phyloP scores from a whole-genome alignment of 2,329 filamentous ascomycete species.

The Ceratocystis smalleyi region DNA sequence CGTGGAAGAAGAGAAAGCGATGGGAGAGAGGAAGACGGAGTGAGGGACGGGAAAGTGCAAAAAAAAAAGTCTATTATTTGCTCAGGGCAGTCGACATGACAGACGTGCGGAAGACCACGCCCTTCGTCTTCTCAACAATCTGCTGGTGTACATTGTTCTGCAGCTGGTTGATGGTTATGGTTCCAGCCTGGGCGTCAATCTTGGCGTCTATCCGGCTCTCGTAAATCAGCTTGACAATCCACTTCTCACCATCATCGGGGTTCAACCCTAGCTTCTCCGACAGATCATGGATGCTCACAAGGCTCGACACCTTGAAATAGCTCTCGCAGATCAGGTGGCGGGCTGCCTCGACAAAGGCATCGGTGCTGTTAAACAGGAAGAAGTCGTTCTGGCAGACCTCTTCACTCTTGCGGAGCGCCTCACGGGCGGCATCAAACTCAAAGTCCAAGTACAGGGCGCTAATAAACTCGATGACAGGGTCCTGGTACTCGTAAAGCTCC shows the following conservation, averaged over 20 bases:
- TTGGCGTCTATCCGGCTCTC: conserved; percentile 96
- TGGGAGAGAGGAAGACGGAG: background rate
- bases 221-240: conserved; percentile 98
- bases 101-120: conserved; percentile 95
- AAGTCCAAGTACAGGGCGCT: conserved; percentile 81
- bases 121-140: conserved; percentile 98
- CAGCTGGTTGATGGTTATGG: conserved; percentile 98
- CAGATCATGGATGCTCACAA: conserved; percentile 95
- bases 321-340: conserved; percentile 94
- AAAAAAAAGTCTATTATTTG: conserved; percentile 27
- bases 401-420: conserved; percentile 77
- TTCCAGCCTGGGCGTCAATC: conserved; percentile 98
- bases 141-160: conserved; percentile 98
- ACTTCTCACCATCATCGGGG: conserved; percentile 96
- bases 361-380: conserved; percentile 74
- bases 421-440: conserved; percentile 81
- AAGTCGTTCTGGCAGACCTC: conserved; percentile 86
- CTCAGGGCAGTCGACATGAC: conserved; percentile 60
- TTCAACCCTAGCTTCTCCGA: conserved; percentile 81
- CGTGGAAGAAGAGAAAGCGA: background rate
- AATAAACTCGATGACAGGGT: conserved; percentile 91
- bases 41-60: background rate
- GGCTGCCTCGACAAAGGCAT: conserved; percentile 84
- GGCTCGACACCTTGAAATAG: conserved; percentile 99
- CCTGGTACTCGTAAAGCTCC: conserved; percentile 92